Percentiles rank a stretch among this genome's conserved stretches.
Evolutionary conservation across 768 basidiomycete species (phyloP).

Genomic region (Sarcodon sp.): DNA sequence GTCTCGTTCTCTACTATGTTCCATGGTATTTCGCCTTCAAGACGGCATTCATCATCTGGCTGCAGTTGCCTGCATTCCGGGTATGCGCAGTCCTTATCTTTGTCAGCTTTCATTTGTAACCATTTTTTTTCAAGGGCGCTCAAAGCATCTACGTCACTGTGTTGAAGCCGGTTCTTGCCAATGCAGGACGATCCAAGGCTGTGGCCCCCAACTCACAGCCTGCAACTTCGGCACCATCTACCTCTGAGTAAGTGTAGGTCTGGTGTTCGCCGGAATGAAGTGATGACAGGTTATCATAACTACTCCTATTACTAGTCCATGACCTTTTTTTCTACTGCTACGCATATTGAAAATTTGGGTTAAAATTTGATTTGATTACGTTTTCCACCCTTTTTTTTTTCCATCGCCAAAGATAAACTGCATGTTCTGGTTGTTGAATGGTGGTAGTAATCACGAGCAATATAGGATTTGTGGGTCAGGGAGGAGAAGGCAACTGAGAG

Average conservation of each 20-base stretch:
- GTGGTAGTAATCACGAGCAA: no score
- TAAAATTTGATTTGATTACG: no score
- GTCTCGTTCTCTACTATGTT: conserved; percentile 79
- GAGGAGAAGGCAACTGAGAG: no score
- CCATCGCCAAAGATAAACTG: no score
- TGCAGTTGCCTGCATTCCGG: conserved; percentile 76
- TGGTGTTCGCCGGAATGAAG: no score
- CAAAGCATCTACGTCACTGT: conserved; percentile 66
- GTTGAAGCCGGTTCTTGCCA: conserved; percentile 70
- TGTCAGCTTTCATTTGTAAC: conserved; percentile 5
- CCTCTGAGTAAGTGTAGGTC: neutral
- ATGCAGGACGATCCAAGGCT: conserved; percentile 26
- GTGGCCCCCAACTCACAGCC: neutral
- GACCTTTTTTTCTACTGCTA: no score
- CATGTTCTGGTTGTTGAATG: no score
- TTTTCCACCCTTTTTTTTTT: no score
- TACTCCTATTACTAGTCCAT: no score
- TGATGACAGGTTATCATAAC: no score
- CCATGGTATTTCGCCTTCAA: conserved; percentile 95
- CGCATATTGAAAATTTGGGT: no score
- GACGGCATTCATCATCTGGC: conserved; percentile 84
- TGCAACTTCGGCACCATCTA: conserved; percentile 3
- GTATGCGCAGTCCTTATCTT: conserved; percentile 33
- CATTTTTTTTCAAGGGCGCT: conserved; percentile 51
- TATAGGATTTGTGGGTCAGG: no score